Evolutionary conservation across 1,139 yeast genomes (phyloP).

Genomic region (Candida neerlandica): DNA sequence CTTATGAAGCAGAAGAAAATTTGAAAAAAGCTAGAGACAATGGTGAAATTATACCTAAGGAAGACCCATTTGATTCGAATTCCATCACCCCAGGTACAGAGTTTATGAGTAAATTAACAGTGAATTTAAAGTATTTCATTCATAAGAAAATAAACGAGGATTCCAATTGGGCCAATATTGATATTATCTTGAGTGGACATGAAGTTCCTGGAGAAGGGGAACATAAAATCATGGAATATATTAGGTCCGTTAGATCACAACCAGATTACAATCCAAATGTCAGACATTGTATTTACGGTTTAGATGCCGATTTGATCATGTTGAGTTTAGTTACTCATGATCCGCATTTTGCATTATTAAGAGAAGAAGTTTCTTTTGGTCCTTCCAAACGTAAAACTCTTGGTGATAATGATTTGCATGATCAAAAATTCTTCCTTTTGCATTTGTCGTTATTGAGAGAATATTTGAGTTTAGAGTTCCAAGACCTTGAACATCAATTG

Average conservation of each 20-base stretch:
- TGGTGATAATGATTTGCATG: constrained; percentile 56
- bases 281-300: constrained; percentile 94
- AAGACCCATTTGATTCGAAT: constrained; percentile 88
- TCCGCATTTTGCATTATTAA: constrained; percentile 89
- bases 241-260: constrained; percentile 78
- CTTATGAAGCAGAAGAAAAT: constrained; percentile 86
- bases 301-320: constrained; percentile 97
- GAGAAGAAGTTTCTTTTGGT: constrained; percentile 97
- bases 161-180: constrained; percentile 85
- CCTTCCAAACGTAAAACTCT: constrained; percentile 45
- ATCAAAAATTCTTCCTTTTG: constrained; percentile 78
- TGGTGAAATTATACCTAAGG: constrained; percentile 68
- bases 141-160: constrained; percentile 89
- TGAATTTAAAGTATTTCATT: constrained; percentile 83
- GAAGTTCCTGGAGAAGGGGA: constrained; percentile 99
- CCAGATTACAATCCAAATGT: constrained; percentile 80
- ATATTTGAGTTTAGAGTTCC: constrained; percentile 84
- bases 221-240: constrained; percentile 95
- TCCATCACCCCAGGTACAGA: constrained; percentile 99
- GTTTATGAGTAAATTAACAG: constrained; percentile 90
- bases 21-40: constrained; percentile 62
- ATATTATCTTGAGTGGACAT: constrained; percentile 88
- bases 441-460: constrained; percentile 90
- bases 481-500: constrained; percentile 63
- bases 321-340: constrained; percentile 96